Base-by-base conservation (phyloP, 176 grass and related monocot genomes). In the Triticum turgidum region DNA sequence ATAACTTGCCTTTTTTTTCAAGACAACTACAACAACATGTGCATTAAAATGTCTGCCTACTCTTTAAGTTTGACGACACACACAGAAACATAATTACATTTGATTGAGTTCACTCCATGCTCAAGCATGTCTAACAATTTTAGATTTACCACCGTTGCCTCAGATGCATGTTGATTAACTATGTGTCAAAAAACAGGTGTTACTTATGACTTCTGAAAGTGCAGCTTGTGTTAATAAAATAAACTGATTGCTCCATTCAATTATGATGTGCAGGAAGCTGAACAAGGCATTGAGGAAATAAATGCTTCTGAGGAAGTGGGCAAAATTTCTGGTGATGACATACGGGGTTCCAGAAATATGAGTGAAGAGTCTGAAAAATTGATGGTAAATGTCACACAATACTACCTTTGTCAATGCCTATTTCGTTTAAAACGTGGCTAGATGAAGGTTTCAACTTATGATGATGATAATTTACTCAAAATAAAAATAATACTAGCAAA, bases 351-450 rank as follows among this genome's bases (percentile, higher is more conserved):
- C 69, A 77, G 39, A 85, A 82, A 85, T 58, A 61, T 25, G 27
- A 41, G 71, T 27, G 78, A 85, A 54, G 22, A 65, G 32, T 78
- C 82, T 72, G 86, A 76, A 85, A 81, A 81, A 82, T 47, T 91
- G 42, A 88, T 85, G 86, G 90, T 91, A 88, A 81, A 80, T 47
- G 51, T 71, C 49, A 49, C 39, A 59, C 9, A 15, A 33, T 68
- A 79, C 9, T 68, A 41, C 24, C 10, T 22, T 61, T 18, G 1
- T 39, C 14, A 58, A 35, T 80, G 78, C 24, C 47, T 39, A 34
- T 63, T 30, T 2, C 6, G 1, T 80, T 74, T 72, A 68, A 44
- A 78, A 21, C 11, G 32, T 27, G 52, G 37, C 17, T 45, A 6
- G 2, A 45, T 47, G 47, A 69, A 83, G 64, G 52, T 77, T 77